Evolutionary conservation across 1,284 basidiomycete species (phyloP).

Genomic region (Meripilus lineatus): DNA sequence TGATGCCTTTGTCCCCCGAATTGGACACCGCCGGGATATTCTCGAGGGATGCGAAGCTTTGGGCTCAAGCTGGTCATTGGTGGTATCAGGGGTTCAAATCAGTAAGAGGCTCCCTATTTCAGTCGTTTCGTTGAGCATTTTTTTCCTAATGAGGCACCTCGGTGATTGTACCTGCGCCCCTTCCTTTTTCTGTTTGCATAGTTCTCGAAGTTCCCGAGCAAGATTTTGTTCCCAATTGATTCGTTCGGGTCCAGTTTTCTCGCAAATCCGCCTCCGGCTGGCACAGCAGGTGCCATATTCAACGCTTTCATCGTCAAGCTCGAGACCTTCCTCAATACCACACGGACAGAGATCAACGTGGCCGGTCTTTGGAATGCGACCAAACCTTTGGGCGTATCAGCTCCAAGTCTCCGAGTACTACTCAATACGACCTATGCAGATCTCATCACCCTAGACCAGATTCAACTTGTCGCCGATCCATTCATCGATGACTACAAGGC

Average conservation of each 20-base stretch:
- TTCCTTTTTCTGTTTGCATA: slow-evolving; percentile 18
- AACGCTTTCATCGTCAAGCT: slow-evolving; percentile 32
- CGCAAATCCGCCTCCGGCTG: slow-evolving; percentile 19
- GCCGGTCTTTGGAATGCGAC: slow-evolving; percentile 28
- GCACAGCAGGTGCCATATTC: slow-evolving; percentile 26
- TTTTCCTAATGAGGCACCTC: neutral
- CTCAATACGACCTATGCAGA: slow-evolving; percentile 30
- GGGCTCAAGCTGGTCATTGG: slow-evolving; percentile 24
- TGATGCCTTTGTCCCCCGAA: slow-evolving; percentile 34
- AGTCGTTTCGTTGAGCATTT: slow-evolving; percentile 10
- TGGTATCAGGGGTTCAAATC: slow-evolving; percentile 27
- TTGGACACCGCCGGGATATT: slow-evolving; percentile 30
- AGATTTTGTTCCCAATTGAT: slow-evolving; percentile 31
- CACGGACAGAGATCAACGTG: slow-evolving; percentile 28
- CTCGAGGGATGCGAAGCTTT: slow-evolving; percentile 23
- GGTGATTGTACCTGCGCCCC: neutral
- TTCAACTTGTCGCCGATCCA: slow-evolving; percentile 29
- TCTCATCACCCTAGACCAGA: slow-evolving; percentile 34
- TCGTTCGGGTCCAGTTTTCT: slow-evolving; percentile 27
- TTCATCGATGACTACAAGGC: slow-evolving; percentile 34
- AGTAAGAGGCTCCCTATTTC: slow-evolving; percentile 16
- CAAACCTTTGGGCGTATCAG: slow-evolving; percentile 21
- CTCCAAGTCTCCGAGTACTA: slow-evolving; percentile 23
- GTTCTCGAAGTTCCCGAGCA: slow-evolving; percentile 30
- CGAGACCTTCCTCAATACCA: slow-evolving; percentile 29